A percentile compares a stretch with the other conserved stretches of the same genome.
Conservation (phyloP, 208 protist genomes). For the Herpetomonas samuelpessoai region DNA sequence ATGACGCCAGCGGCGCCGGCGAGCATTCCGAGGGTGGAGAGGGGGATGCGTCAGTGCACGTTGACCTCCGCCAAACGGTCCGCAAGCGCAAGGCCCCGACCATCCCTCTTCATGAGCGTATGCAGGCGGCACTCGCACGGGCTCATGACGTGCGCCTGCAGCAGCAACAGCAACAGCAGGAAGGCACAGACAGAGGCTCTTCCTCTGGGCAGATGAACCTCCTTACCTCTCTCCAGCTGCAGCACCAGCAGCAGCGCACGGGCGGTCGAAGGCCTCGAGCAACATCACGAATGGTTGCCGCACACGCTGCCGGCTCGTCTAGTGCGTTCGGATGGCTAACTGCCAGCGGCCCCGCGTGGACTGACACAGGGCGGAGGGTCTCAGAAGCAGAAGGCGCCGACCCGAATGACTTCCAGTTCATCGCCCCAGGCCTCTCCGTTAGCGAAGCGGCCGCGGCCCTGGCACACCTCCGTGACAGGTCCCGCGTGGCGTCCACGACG, state of each 20-base stretch:
- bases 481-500: too few relatives aligned
- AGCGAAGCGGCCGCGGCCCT: too few relatives aligned
- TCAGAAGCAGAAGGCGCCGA: too few relatives aligned
- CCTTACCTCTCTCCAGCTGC: neutral
- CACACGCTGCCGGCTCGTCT: too few relatives aligned
- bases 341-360: neutral
- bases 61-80: constrained; percentile 23
- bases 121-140: constrained; percentile 39
- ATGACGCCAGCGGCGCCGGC: constrained; percentile 7
- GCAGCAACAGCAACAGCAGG: constrained; percentile 13
- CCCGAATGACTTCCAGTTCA: too few relatives aligned
- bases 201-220: too few relatives aligned
- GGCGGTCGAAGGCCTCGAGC: too few relatives aligned
- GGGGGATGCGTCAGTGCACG: constrained; percentile 8
- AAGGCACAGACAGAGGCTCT: neutral
- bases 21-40: neutral
- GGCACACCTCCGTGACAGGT: too few relatives aligned
- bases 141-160: constrained; percentile 27
- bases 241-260: neutral
- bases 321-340: too few relatives aligned
- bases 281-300: too few relatives aligned
- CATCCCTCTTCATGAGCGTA: constrained; percentile 47
- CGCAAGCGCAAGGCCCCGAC: constrained; percentile 43
- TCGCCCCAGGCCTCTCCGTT: neutral
- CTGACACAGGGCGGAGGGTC: too few relatives aligned